Base-by-base conservation (phyloP, 768 basidiomycete genomes). In the Pisolithus tinctorius region DNA sequence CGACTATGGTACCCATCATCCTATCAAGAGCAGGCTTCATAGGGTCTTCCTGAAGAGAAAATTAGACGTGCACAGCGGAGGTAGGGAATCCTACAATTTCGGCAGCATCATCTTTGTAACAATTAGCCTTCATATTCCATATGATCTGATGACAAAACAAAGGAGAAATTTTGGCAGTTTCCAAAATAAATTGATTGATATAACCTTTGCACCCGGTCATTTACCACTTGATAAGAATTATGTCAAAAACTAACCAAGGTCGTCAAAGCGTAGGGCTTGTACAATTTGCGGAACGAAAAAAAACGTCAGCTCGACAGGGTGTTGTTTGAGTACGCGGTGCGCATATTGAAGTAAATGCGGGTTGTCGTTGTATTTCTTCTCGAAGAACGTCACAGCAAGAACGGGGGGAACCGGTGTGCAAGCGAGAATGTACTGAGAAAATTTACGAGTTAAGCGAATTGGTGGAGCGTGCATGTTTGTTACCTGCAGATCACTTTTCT, bases 91-190 rank as follows among this genome's bases (percentile, higher is more conserved):
- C 47, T 60, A 89, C 92, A 52, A 88, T 75, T 66, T 94, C 93
- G 13, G 83, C 91, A 6, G 76, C 73, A 61, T 98, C 96, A 60
- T 93, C 95, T 60, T 88, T 91, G 67, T 83, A 96, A 55, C 89
- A 93, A 62, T 99, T 99, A 5, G 96, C 96, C 62, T 95, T 95
- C 96, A 98, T 98, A 66, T 98, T 99, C 96, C 96, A 99, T 55
- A 99, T 91, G 56, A 98, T 98, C 71, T 99, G 96, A 64, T 99
- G 96, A 63, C 96, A 99, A 73, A 99, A 99, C 23, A 93, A 69
- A 65, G 95, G 94, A 2, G 95, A 98, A 48, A 98, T 92, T 70
- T 91, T 95, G 6, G 95, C 87, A 0, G 94, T 96, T 71, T 98
- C 94, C 57, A 93, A 93, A 58, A 98, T 91, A 76, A 97, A 99